Evolutionary conservation across 2,329 filamentous ascomycete species (phyloP).

Genomic region (Colletotrichum sublineola): DNA sequence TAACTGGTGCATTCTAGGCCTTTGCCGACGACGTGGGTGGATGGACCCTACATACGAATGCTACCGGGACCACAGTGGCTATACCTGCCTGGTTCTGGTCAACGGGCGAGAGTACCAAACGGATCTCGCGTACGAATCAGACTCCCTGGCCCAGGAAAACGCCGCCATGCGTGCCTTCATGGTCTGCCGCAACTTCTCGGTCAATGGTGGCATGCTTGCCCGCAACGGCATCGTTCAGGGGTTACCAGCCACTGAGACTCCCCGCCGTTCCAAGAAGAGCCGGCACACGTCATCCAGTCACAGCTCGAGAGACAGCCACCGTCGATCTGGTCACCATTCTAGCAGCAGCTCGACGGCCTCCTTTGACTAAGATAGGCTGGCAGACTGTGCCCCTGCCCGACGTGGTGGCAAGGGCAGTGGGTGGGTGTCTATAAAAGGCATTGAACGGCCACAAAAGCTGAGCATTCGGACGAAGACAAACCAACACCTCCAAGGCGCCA

Average conservation of each 20-base stretch:
- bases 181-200: slow-evolving; percentile 97
- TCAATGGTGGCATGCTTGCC: slow-evolving; percentile 92
- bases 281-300: slow-evolving; percentile 60
- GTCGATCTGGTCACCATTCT: slow-evolving; percentile 69
- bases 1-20: slow-evolving; percentile 71
- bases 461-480: slow-evolving; percentile 43
- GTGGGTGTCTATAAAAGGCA: slow-evolving; percentile 48
- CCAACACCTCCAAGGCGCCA: background rate
- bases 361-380: slow-evolving; percentile 58
- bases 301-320: slow-evolving; percentile 57
- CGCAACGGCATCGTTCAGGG: slow-evolving; percentile 78
- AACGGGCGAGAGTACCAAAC: slow-evolving; percentile 98
- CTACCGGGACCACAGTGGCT: slow-evolving; percentile 80
- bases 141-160: slow-evolving; percentile 88
- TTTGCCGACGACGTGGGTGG: slow-evolving; percentile 96
- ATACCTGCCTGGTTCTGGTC: slow-evolving; percentile 90
- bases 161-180: slow-evolving; percentile 97
- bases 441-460: slow-evolving; percentile 56
- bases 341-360: slow-evolving; percentile 74
- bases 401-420: slow-evolving; percentile 34
- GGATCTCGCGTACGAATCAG: slow-evolving; percentile 85
- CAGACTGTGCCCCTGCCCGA: slow-evolving; percentile 24
- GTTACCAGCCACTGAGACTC: slow-evolving; percentile 68
- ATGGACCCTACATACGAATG: slow-evolving; percentile 90
- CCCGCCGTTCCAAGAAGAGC: slow-evolving; percentile 63